phyloP scores from a whole-genome alignment of 2,329 filamentous ascomycete species.

The Penicillium sp. region DNA sequence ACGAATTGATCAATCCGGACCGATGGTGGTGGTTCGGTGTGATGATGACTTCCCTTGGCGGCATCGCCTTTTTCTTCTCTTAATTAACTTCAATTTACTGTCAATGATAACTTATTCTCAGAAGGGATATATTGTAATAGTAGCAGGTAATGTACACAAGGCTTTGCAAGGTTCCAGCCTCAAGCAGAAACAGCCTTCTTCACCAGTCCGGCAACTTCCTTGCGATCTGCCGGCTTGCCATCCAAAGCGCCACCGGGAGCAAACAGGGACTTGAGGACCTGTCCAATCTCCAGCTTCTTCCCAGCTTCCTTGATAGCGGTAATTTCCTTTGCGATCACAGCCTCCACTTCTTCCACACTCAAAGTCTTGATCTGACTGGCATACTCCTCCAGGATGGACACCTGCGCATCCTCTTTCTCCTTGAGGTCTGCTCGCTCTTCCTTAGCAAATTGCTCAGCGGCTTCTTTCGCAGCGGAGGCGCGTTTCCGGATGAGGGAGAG shows the following conservation, averaged over 20 bases:
- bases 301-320: conserved; percentile 35
- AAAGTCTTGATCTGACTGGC: conserved; percentile 43
- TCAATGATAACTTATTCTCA: not conserved
- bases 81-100: conserved; percentile 16
- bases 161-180: not conserved
- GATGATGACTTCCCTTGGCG: conserved; percentile 47
- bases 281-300: conserved; percentile 37
- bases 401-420: conserved; percentile 46
- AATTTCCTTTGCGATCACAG: conserved; percentile 37
- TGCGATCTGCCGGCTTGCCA: conserved; percentile 44
- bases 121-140: conserved; percentile 9
- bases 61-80: conserved; percentile 37
- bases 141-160: conserved; percentile 25
- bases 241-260: conserved; percentile 42
- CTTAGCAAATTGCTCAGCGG: conserved; percentile 41
- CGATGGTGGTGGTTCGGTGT: conserved; percentile 51
- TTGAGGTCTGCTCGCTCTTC: conserved; percentile 46
- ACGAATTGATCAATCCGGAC: conserved; percentile 40
- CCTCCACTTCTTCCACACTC: conserved; percentile 40
- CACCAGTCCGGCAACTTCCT: conserved; percentile 42
- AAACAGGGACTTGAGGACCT: conserved; percentile 44
- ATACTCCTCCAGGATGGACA: conserved; percentile 47
- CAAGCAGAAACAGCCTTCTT: conserved; percentile 34
- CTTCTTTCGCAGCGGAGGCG: conserved; percentile 35
- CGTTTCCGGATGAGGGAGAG: conserved; percentile 49